Percentiles rank a stretch among this genome's conserved stretches.
These are phyloP conservation scores for Vaccinium corymbosum DNA, from an alignment of 148 eudicot species.

Conservation along the genomic window DNA sequence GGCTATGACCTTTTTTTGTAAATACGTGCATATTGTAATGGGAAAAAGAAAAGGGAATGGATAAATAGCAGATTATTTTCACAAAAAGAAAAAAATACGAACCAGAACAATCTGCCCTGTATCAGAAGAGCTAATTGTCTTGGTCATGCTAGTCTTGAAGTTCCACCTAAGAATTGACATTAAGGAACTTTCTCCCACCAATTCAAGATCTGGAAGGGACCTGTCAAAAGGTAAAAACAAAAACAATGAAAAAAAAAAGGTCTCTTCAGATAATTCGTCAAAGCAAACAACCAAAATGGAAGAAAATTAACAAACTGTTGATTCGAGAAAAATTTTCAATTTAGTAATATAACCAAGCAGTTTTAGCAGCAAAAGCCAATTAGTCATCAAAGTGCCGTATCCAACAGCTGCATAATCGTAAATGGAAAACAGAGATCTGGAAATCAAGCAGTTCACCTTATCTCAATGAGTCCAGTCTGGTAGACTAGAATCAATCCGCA, in stretches of 20 bases:
- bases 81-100: conserved; percentile 22
- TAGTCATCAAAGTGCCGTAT: background rate
- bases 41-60: background rate
- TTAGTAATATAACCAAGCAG: background rate
- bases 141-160: conserved; percentile 78
- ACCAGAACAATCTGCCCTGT: conserved; percentile 78
- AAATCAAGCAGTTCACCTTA: conserved; percentile 50
- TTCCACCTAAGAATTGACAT: conserved; percentile 82
- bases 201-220: conserved; percentile 75
- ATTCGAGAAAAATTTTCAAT: background rate
- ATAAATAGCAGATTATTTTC: conserved; percentile 5
- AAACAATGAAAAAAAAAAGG: background rate
- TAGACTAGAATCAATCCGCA: conserved; percentile 61
- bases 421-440: background rate
- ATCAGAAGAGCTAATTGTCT: conserved; percentile 65
- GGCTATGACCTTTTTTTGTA: background rate
- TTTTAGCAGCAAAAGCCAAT: background rate
- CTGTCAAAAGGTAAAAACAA: conserved; percentile 29
- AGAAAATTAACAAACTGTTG: background rate
- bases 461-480: conserved; percentile 72
- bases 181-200: conserved; percentile 53
- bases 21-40: background rate
- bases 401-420: background rate
- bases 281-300: background rate
- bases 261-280: background rate